Evolutionary conservation across 2,329 filamentous ascomycete species (phyloP).

Genomic region (Aspergillus pseudoglaucus): DNA sequence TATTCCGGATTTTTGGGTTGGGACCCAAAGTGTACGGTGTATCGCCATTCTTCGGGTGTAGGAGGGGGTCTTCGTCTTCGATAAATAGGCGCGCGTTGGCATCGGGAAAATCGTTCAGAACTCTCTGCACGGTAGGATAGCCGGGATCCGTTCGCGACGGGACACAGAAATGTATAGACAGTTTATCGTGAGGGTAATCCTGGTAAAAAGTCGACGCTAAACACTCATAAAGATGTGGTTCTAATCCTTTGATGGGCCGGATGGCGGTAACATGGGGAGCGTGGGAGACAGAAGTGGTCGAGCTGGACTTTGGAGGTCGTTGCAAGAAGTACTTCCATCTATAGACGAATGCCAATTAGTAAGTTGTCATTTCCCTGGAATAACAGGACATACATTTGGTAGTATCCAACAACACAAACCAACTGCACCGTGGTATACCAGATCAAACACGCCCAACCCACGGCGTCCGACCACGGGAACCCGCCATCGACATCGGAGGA

Average conservation of each 20-base stretch:
- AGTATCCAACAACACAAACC: constrained; percentile 54
- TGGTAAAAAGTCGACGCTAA: constrained; percentile 80
- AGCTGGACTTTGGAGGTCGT: constrained; percentile 38
- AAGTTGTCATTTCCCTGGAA: constrained; percentile 1
- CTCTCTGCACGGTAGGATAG: constrained; percentile 62
- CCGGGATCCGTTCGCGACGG: constrained; percentile 68
- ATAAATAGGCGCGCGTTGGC: constrained; percentile 68
- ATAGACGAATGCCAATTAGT: constrained; percentile 7
- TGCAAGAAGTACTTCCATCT: constrained; percentile 52
- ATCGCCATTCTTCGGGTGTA: constrained; percentile 42
- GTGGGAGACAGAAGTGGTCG: constrained; percentile 31
- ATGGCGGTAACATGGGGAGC: constrained; percentile 84
- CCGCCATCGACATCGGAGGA: constrained; percentile 21
- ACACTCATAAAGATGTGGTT: constrained; percentile 86
- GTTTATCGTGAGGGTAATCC: constrained; percentile 66
- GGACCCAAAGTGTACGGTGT: constrained; percentile 64
- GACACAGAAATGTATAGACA: constrained; percentile 79
- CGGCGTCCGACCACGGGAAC: constrained; percentile 30
- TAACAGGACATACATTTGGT: constrained; percentile 47
- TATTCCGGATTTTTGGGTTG: constrained; percentile 97
- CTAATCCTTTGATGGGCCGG: constrained; percentile 85
- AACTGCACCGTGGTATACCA: constrained; percentile 52
- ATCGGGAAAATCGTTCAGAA: constrained; percentile 66
- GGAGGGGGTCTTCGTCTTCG: constrained; percentile 70
- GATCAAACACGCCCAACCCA: constrained; percentile 43